Evolutionary conservation across 352 stramenopile species (phyloP), one percentile per base, ranked within the genome.

Genomic region (Globisporangium polare): DNA sequence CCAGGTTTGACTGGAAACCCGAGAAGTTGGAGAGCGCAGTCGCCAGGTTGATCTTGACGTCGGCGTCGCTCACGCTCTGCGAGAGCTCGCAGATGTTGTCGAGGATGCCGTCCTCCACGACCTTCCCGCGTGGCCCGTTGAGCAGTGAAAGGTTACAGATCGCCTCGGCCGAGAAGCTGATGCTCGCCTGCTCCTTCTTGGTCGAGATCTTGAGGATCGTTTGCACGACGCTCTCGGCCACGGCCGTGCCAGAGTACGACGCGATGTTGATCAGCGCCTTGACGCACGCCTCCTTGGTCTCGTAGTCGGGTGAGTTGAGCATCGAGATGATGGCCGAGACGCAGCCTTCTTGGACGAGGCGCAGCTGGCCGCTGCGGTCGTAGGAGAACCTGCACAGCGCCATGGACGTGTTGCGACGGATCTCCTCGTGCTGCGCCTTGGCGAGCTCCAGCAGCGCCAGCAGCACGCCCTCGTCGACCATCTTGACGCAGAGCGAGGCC

Each of bases 221-320:
- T 35, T 92, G 81, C 12, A 92, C 81, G 55, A 92, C 85, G 18
- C 76, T 91, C 52, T 94, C 85, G 0, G 83, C 75, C 0, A 94
- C 80, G 0, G 75, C 56, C 0, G 77, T 60, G 24, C 79, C 80
- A 2, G 81, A 89, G 27, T 82, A 73, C 3, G 80, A 92, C 1
- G 83, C 80, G 35, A 94, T 90, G 67, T 94, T 94, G 63, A 94
- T 86, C n/a, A 92, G 72, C 8, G 85, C 73, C 59, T 92, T 94
- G n/a, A 94, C 73, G 43, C 85, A 91, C 1, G 85, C 79, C 58
- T 94, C 85, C 58, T 92, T 94, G 1, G 85, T 92, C 41, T 89
- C 80, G n/a, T 75, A 66, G 46, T 94, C 85, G 0, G 85, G 70
- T 10, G 84, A 78, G 64, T 94, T 94, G 27, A 94, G 73, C 85